Conservation (phyloP, 2,329 filamentous ascomycete genomes). For the Trichoderma breve region DNA sequence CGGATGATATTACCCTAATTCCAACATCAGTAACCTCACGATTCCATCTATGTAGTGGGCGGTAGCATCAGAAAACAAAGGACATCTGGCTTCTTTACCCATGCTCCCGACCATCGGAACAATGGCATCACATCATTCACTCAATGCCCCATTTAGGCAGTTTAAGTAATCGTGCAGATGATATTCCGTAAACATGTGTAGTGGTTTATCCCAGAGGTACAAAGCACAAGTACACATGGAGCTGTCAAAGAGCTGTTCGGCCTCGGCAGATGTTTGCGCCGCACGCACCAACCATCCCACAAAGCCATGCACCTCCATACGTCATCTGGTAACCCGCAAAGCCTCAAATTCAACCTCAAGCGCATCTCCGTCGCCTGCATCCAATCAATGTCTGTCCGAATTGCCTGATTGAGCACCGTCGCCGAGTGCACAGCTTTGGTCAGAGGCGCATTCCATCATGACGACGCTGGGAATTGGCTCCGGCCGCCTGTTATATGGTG, state of each 20-base stretch:
- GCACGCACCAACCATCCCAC: conserved; percentile 8
- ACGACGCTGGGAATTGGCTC: conserved; percentile 36
- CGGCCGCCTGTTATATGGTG: conserved; percentile 31
- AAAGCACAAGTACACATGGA: not conserved
- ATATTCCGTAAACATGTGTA: not conserved
- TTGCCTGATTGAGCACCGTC: conserved; percentile 8
- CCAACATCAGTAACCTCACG: not conserved
- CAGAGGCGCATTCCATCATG: conserved; percentile 20
- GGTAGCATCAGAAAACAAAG: not conserved
- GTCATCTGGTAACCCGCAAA: not conserved
- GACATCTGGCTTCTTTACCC: conserved; percentile 16
- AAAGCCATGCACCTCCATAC: not conserved
- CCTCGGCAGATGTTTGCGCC: conserved; percentile 18
- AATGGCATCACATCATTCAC: not conserved
- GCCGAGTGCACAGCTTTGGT: conserved; percentile 13
- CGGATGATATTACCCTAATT: not conserved
- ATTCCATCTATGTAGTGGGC: not conserved
- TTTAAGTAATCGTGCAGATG: not conserved
- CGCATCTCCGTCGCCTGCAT: not conserved
- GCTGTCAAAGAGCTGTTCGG: not conserved
- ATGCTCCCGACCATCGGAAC: conserved; percentile 11
- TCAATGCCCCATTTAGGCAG: not conserved
- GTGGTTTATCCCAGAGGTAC: not conserved
- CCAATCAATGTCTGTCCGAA: conserved; percentile 12
- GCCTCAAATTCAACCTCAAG: not conserved